Evolutionary conservation across 139 green algal species (phyloP).

Genomic region (Diplosphaera chodatii): DNA sequence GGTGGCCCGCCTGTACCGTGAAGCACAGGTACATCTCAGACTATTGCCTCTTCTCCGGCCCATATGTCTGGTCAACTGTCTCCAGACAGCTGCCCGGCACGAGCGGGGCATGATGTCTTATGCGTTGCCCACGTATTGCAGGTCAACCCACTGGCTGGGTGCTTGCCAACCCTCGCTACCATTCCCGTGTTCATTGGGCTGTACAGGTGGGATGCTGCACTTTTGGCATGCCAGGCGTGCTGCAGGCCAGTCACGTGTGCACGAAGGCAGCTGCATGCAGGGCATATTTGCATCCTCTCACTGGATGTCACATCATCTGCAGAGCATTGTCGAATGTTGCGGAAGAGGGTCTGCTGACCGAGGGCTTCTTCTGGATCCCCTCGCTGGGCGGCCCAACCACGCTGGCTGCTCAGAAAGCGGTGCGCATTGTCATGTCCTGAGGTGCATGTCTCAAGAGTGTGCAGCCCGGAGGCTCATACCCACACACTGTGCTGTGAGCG

Average conservation of each 20-base stretch:
- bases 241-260: too few species aligned
- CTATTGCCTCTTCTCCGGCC: too few species aligned
- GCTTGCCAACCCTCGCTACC: slow-evolving; percentile 86
- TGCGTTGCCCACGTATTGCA: slow-evolving; percentile 17
- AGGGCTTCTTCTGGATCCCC: slow-evolving; percentile 94
- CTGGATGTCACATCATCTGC: too few species aligned
- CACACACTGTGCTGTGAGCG: too few species aligned
- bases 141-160: slow-evolving; percentile 91
- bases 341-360: slow-evolving; percentile 77
- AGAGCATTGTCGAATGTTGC: slow-evolving; percentile 84
- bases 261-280: too few species aligned
- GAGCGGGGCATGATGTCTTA: too few species aligned
- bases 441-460: neutral
- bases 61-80: too few species aligned
- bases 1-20: slow-evolving; percentile 90
- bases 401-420: slow-evolving; percentile 25
- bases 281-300: too few species aligned
- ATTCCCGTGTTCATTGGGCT: slow-evolving; percentile 93
- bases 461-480: too few species aligned
- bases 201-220: slow-evolving; percentile 65
- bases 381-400: slow-evolving; percentile 77
- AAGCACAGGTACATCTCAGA: slow-evolving; percentile 29
- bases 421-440: slow-evolving; percentile 10
- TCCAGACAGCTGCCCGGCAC: too few species aligned
- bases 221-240: too few species aligned